Evolutionary conservation across 108 stramenopile species (phyloP), one percentile per base, ranked within the genome.

Genomic region (Cyclotella atomus): DNA sequence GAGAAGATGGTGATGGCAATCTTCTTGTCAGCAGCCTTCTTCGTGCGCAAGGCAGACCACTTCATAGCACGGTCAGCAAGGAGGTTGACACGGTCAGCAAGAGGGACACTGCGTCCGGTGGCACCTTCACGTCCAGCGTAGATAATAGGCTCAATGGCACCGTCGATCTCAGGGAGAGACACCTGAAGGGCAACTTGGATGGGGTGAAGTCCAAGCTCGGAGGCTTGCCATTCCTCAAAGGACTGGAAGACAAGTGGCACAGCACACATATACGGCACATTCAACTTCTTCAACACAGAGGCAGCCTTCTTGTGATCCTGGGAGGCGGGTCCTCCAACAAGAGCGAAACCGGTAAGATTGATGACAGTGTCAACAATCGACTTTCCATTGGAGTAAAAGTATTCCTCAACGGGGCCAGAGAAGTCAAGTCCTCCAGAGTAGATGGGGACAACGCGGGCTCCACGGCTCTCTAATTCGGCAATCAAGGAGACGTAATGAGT

Each of bases 341-440:
- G 85, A 2, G 97, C 96, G 71, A 98, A 98, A 27, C 97, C 97
- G 35, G 97, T 98, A 19, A 98, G 86, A 87, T 98, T 98, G 84
- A 98, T 92, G 57, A 97, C 83, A 16, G 96, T 94, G 74, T 98
- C 96, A 36, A 98, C 96, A 72, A 95, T 85, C 12, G 93, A 70
- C 60, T 89, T 91, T 19, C 92, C 92, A 35, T 28, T 70, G 20
- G 64, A 50, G 76, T 92, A 92, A 89, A 92, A 98, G 85, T 95
- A 98, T 65, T 98, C 97, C 59, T 95, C 84, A 24, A 98, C 88
- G 43, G 97, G 97, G 25, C 96, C 97, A 65, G 96, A 97, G 85
- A 97, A 98, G 90, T 98, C 97, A 52, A 98, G 89, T 34, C 97
- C 97, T 27, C 97, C 97, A 20, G 95, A 96, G 87, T 97, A 98